Base-by-base conservation (phyloP, 2,329 filamentous ascomycete species). In the Penicillium sp. region DNA sequence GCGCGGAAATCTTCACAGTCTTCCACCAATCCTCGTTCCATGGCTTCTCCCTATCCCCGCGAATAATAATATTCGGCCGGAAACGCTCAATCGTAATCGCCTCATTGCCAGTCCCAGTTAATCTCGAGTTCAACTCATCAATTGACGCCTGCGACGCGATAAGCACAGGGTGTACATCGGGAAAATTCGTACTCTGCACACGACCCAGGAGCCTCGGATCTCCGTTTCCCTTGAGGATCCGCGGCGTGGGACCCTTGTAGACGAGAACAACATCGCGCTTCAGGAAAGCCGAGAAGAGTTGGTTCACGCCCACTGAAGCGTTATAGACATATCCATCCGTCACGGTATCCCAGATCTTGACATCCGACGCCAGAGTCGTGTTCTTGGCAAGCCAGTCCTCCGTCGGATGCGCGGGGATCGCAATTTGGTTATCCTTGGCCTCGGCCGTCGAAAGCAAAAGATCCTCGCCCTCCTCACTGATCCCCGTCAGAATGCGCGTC, bases 21-120 rank as follows among this genome's bases (percentile, higher is more conserved):
- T 88, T 89, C 87, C 87, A 90, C 17, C 79, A 79, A 71, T 90
- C 87, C 70, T 90, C 88, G 44, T 81, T 80, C 87, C 87, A 90
- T 0, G 87, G 82, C 57, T 78, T 41, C 7, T 45, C 58, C 23
- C 31, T 75, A 45, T 78, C 75, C 1, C 87, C 87, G 15, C 78
- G 76, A 48, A 90, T 81, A 23, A 90, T 80, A 59, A 90, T 86
- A 71, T 90, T 90, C 1, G 87, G 86, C 19, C 88, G 77, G 71
- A 90, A 90, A 2, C 87, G 82, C 70, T 89, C 86, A 60, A 89
- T 84, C 0, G 80, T 84, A 38, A 88, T 81, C n/a, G 79, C 75
- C 5, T 81, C 77, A 29, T 80, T 76, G 1, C 80, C 79, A 26
- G 69, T 72, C 30, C 67, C 64, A 35, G 61, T 67, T 26, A 90